Percentiles rank a stretch among this genome's conserved stretches.
phyloP scores from a whole-genome alignment of 192 early-diverging fungal genomes.

The Coemansia reversa region DNA sequence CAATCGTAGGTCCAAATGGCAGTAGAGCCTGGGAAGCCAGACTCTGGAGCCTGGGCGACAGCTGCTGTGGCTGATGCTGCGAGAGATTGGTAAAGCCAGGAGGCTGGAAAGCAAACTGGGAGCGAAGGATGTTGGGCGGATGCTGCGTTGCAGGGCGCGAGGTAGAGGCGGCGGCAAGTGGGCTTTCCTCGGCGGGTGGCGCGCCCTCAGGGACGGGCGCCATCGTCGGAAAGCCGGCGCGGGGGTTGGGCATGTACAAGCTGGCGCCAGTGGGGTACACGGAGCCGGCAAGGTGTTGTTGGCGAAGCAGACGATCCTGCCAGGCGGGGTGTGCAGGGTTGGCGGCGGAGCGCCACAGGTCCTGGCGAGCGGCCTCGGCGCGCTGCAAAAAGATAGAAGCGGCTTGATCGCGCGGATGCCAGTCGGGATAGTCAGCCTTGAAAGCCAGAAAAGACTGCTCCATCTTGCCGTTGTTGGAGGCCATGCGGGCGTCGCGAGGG shows the following conservation, averaged over 20 bases:
- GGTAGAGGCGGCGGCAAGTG: not conserved
- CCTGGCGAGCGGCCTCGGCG: constrained; percentile 51
- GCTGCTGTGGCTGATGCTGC: constrained; percentile 13
- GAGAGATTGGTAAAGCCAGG: constrained; percentile 28
- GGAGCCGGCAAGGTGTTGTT: constrained; percentile 52
- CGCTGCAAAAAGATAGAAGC: constrained; percentile 78
- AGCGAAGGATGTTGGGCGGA: constrained; percentile 15
- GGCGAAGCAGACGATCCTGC: constrained; percentile 50
- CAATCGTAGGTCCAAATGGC: constrained; percentile 46
- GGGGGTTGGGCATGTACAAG: constrained; percentile 23
- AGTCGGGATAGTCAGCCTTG: constrained; percentile 90
- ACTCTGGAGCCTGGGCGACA: not conserved
- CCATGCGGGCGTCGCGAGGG: constrained; percentile 55
- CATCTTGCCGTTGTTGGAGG: constrained; percentile 94
- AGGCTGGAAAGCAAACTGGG: constrained; percentile 47
- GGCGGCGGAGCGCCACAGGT: constrained; percentile 44
- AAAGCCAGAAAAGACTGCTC: constrained; percentile 96
- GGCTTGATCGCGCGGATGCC: constrained; percentile 80
- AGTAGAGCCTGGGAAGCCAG: constrained; percentile 44
- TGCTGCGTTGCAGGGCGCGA: not conserved
- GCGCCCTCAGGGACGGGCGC: constrained; percentile 17
- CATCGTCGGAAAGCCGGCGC: constrained; percentile 6
- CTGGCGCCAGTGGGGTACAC: constrained; percentile 49
- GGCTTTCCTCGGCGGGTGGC: not conserved
- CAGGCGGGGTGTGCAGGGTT: constrained; percentile 23